Conservation (phyloP, 116 monocot genomes). For the Thalassia testudinum region DNA sequence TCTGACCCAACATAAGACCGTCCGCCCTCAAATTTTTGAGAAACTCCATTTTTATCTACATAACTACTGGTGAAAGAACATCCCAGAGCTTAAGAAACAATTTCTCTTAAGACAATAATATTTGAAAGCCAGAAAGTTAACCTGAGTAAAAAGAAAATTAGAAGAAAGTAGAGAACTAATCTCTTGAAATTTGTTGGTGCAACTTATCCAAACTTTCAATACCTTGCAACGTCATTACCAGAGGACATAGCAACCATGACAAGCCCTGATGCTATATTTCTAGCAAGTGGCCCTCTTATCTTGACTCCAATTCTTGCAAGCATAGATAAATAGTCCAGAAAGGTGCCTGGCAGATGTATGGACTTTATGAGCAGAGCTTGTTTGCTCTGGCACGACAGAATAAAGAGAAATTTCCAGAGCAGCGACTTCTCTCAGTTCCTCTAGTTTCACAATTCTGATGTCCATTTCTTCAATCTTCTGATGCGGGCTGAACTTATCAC, state of each 20-base stretch:
- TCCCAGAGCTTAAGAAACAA: too few relatives aligned
- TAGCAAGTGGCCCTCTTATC: conserved; percentile 75
- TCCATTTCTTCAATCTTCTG: conserved; percentile 72
- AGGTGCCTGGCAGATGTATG: conserved; percentile 89
- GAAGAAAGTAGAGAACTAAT: background rate
- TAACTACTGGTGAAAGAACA: too few relatives aligned
- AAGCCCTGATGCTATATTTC: conserved; percentile 83
- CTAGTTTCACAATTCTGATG: conserved; percentile 66
- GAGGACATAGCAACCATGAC: conserved; percentile 76
- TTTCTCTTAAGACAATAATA: conserved; percentile 70
- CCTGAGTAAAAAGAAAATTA: conserved; percentile 31
- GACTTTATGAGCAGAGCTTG: conserved; percentile 90
- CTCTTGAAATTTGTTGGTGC: background rate
- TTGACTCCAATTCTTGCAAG: conserved; percentile 67
- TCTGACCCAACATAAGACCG: too few relatives aligned
- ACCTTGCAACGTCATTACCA: conserved; percentile 93
- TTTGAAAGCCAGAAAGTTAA: conserved; percentile 98
- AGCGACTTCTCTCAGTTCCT: conserved; percentile 95
- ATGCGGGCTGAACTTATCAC: conserved; percentile 21
- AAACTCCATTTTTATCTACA: conserved; percentile 33
- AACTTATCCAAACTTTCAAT: conserved; percentile 6
- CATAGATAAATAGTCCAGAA: conserved; percentile 80
- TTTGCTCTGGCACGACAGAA: conserved; percentile 86
- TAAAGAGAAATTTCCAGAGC: conserved; percentile 97
- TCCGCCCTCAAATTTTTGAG: conserved; percentile 21